Evolutionary conservation across 1,139 yeast species (phyloP), one percentile per base, ranked within the genome.

Genomic region (Kazachstania sp.): DNA sequence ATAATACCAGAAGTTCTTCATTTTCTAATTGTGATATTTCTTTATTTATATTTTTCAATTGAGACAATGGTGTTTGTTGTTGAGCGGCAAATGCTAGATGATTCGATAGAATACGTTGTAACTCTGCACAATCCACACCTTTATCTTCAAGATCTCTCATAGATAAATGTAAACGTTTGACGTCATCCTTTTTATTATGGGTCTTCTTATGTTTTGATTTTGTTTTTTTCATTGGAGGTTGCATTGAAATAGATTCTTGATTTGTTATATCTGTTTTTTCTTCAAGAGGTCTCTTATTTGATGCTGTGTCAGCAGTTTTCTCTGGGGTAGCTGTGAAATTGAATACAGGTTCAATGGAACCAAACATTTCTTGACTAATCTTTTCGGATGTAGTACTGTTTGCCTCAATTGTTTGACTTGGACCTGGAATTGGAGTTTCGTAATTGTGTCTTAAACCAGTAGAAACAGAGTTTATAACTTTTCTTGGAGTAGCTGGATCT

Each of bases 11-110:
- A 29, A 78, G 66, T 57, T 79, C 80, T 37, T 61, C 65, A 51
- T 70, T 71, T 34, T 73, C 61, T 53, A 74, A 67, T 41, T 64
- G 65, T 15, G 74, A 69, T 5, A 74, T 73, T 12, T 65, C 65
- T 0, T 71, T 77, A 62, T 79, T 75, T 18, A 86, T 79, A 16
- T 79, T 71, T 48, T 77, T 79, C 52, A 90, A 72, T 40, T 74
- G 74, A 7, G 85, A 74, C 15, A 90, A 72, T 7, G 97, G 97
- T 0, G 95, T 86, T 39, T 94, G 88, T 28, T 90, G 78, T 36
- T 86, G 73, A 53, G 96, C 76, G 4, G 97, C 86, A 63, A 86
- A 90, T 29, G 97, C 97, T 53, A 90, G 72, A 62, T 86, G 94
- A 61, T 92, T 92, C 38, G 81, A 75, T 44, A 87, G 70, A 9